Evolutionary conservation across 2,329 filamentous ascomycete species (phyloP), one percentile per base, ranked within the genome.

Genomic region (Talaromyces sp.): DNA sequence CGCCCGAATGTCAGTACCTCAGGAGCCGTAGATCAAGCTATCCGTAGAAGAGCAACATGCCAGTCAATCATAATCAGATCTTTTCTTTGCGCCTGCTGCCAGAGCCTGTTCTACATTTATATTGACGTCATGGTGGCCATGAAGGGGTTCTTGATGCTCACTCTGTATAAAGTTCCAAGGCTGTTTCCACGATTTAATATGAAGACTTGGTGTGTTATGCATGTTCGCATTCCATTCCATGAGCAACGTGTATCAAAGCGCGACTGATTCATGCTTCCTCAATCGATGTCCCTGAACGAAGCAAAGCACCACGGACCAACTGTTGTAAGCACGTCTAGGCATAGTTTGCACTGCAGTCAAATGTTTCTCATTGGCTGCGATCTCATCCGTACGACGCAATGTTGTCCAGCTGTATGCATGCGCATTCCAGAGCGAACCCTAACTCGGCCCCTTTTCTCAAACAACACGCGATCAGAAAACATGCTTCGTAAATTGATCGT

Each of bases 341-440:
- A 28, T 6, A 21, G 14, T 16, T 3, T 21, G 48, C 28, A 52
- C 28, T 35, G 48, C 48, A n/a, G 21, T 28, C 25, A 1, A 25
- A 25, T n/a, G n/a, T 6, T 21, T 21, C 14, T 31, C 46, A n/a
- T 50, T 23, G 14, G 7, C 3, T 31, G 31, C 50, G 31, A 54
- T 35, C 50, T 9, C 18, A 54, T 21, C 37, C 21, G 50, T 11
- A 54, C 18, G 31, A 37, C 50, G 50, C 50, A 7, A 62, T 35
- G 61, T 58, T 48, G 44, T 60, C n/a, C 18, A 54, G 11, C 37
- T 46, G 33, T n/a, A 21, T 21, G 31, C 35, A 35, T 33, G 33
- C 16, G 33, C 61, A 63, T 63, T 63, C 61, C 56, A 5, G 23
- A 37, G 12, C 18, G 48, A 63, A 60, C 61, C 61, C 61, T 63